phyloP scores from a whole-genome alignment of 345 rosid genomes.

The Syzygium oleosum region DNA sequence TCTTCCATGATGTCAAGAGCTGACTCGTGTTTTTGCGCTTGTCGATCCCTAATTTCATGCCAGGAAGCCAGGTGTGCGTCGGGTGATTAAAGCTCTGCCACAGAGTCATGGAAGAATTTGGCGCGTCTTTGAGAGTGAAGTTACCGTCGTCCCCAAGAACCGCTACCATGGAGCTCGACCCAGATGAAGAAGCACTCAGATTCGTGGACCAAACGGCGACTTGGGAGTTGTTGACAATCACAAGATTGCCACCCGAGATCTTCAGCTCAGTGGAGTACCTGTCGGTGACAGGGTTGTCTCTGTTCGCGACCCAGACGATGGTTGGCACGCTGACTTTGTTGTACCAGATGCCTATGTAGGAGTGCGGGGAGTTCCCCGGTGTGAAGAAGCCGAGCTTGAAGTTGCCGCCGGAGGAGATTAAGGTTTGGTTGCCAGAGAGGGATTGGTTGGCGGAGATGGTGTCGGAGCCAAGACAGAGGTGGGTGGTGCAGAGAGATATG shows the following conservation, averaged over 20 bases:
- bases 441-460: too few relatives aligned
- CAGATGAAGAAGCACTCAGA: constrained; percentile 19
- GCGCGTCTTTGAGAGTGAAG: constrained; percentile 36
- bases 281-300: too few relatives aligned
- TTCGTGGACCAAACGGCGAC: constrained; percentile 57
- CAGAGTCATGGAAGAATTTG: constrained; percentile 7
- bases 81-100: constrained; percentile 83
- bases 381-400: too few relatives aligned
- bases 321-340: too few relatives aligned
- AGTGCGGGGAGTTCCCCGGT: too few relatives aligned
- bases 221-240: constrained; percentile 42
- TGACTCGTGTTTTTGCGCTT: constrained; percentile 25
- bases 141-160: constrained; percentile 54
- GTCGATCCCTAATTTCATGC: constrained; percentile 39
- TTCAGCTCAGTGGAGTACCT: too few relatives aligned
- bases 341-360: too few relatives aligned
- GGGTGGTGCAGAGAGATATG: too few relatives aligned
- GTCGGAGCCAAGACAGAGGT: too few relatives aligned
- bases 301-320: too few relatives aligned
- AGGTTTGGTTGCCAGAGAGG: too few relatives aligned
- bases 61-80: constrained; percentile 64
- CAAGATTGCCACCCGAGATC: constrained; percentile 54
- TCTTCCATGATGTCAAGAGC: constrained; percentile 55
- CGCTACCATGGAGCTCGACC: constrained; percentile 25
- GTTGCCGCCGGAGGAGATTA: too few relatives aligned